Evolutionary conservation across 371 early-diverging fungal species (phyloP).

Genomic region (Coemansia sp.): DNA sequence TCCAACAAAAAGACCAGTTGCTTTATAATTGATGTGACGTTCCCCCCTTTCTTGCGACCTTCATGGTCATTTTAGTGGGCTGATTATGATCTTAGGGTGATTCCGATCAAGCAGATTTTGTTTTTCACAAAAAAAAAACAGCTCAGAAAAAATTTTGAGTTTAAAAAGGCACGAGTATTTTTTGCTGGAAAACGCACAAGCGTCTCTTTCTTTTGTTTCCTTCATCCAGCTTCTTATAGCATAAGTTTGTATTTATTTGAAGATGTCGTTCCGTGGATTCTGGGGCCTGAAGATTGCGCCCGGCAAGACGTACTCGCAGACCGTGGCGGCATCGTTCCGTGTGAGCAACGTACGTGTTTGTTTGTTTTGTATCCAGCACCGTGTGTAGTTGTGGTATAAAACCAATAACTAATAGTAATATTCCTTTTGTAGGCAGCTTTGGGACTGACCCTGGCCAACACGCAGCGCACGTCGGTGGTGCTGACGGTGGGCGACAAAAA

Average conservation of each 20-base stretch:
- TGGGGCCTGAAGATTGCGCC: constrained; percentile 65
- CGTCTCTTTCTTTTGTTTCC: background rate
- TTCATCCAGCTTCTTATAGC: background rate
- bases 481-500: constrained; percentile 69
- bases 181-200: background rate
- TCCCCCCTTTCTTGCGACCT: background rate
- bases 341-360: constrained; percentile 64
- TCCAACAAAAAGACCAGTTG: background rate
- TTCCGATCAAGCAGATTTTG: constrained; percentile 1
- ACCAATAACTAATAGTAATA: background rate
- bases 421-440: constrained; percentile 67
- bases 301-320: constrained; percentile 69
- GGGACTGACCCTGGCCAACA: constrained; percentile 54
- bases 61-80: too few relatives aligned
- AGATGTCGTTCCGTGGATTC: constrained; percentile 43
- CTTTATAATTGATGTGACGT: background rate
- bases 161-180: background rate
- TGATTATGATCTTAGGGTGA: background rate
- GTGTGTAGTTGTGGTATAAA: too few relatives aligned
- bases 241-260: constrained; percentile 3
- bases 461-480: constrained; percentile 63
- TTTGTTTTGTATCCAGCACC: background rate
- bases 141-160: background rate
- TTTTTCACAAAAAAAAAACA: background rate
- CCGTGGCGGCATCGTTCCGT: constrained; percentile 73